A percentile compares a stretch with the other conserved stretches of the same genome.
phyloP scores from a whole-genome alignment of 78 protist species.

The Dictyostelium intermedium region DNA sequence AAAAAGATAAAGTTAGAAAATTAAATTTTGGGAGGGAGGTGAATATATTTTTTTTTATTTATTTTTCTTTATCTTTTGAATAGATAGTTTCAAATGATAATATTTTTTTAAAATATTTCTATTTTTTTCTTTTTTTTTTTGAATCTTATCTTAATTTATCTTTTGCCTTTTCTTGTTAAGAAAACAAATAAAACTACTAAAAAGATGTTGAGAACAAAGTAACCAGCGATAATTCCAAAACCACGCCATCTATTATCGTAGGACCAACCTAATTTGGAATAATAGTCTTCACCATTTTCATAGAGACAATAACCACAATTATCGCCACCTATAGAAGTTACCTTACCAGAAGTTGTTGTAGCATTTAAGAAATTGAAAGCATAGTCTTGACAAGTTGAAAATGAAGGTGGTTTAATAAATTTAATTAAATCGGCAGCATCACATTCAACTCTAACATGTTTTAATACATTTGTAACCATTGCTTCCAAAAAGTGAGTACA shows the following conservation, averaged over 20 bases:
- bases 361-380: conserved; percentile 1
- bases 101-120: no score
- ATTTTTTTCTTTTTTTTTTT: no score
- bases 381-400: conserved; percentile 22
- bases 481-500: conserved; percentile 39
- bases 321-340: neutral
- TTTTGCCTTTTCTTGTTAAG: conserved; percentile 54
- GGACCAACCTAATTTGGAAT: conserved; percentile 17
- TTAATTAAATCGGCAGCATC: conserved; percentile 17
- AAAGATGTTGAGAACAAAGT: conserved; percentile 13
- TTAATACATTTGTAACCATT: conserved; percentile 8
- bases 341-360: neutral
- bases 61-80: no score
- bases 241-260: conserved; percentile 56
- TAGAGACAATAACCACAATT: conserved; percentile 54
- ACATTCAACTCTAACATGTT: conserved; percentile 9
- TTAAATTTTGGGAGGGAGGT: no score
- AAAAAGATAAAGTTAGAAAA: no score
- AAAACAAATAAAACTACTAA: conserved; percentile 32
- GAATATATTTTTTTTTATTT: no score
- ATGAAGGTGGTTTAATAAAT: neutral
- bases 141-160: no score
- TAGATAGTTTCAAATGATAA: no score
- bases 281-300: conserved; percentile 41
- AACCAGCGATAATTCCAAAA: conserved; percentile 27